These are phyloP conservation scores for Yamadazyma diddensiae DNA, from an alignment of 1,139 yeast species.

Conservation along the genomic window DNA sequence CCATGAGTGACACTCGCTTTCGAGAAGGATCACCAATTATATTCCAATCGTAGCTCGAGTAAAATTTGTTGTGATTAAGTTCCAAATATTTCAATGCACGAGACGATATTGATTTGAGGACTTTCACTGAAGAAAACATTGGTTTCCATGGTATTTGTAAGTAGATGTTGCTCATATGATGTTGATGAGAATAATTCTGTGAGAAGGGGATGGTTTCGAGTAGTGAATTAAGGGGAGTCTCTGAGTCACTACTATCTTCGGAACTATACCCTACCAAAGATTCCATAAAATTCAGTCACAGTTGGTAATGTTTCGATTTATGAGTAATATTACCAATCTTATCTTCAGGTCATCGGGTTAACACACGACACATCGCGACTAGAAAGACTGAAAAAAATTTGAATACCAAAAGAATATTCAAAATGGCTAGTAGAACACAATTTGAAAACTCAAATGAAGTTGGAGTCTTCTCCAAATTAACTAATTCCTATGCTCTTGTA, in stretches of 20 bases:
- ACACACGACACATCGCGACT: constrained; percentile 2
- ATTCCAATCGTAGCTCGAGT: constrained; percentile 10
- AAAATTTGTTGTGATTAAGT: constrained; percentile 6
- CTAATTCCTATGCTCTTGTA: constrained; percentile 94
- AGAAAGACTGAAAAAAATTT: neutral
- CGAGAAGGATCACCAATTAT: constrained; percentile 6
- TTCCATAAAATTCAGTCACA: too few relatives aligned
- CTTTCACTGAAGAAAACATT: constrained; percentile 1
- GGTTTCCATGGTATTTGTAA: constrained; percentile 15
- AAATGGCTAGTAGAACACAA: constrained; percentile 54
- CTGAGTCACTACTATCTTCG: too few relatives aligned
- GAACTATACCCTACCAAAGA: too few relatives aligned
- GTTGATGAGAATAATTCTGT: constrained; percentile 12
- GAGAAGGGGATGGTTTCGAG: constrained; percentile 9
- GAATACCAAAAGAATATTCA: neutral
- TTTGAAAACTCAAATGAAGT: constrained; percentile 98
- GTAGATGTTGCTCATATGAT: constrained; percentile 10
- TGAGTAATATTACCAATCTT: too few relatives aligned
- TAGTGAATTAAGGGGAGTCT: constrained; percentile 1
- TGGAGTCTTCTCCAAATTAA: constrained; percentile 94
- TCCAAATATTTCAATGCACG: constrained; percentile 7
- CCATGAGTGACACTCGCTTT: neutral
- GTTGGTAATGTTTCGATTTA: too few relatives aligned
- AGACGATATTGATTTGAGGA: constrained; percentile 6
- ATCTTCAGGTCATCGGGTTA: neutral